Percentiles rank a stretch among this genome's conserved stretches.
Conservation (phyloP, 192 early-diverging fungal species). For the Coemansia sp. region DNA sequence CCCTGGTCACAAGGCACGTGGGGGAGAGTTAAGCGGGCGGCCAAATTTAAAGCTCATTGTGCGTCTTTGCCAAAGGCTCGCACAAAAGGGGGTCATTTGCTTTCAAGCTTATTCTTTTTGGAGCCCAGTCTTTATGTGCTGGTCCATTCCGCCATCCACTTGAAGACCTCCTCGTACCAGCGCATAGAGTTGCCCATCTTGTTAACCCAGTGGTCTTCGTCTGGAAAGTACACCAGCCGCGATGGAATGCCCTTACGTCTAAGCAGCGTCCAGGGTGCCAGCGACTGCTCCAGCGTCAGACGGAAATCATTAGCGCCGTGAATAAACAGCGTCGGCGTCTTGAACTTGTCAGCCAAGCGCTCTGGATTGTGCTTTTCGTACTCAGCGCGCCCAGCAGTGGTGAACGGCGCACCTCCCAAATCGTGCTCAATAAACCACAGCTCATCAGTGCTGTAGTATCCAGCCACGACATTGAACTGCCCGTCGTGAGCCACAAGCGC, state of each 20-base stretch:
- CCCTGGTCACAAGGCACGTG: background rate
- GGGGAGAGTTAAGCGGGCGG: background rate
- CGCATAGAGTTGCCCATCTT: conserved; percentile 75
- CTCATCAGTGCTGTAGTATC: conserved; percentile 79
- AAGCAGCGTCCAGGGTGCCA: conserved; percentile 75
- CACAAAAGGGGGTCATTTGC: background rate
- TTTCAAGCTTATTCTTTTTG: background rate
- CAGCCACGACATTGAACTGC: conserved; percentile 64
- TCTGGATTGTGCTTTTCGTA: conserved; percentile 75
- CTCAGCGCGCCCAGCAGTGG: conserved; percentile 47
- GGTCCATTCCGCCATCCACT: conserved; percentile 59
- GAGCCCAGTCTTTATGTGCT: background rate
- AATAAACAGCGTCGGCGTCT: conserved; percentile 79
- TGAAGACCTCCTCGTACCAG: conserved; percentile 75
- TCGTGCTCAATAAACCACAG: conserved; percentile 81
- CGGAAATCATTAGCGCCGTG: conserved; percentile 77
- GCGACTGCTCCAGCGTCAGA: conserved; percentile 70
- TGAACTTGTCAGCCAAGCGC: conserved; percentile 70
- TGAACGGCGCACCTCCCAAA: conserved; percentile 69
- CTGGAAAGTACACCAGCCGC: conserved; percentile 75
- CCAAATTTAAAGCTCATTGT: background rate
- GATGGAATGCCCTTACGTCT: conserved; percentile 73
- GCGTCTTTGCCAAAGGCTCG: background rate
- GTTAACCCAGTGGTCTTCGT: conserved; percentile 76
- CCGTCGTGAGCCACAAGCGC: conserved; percentile 78